phyloP scores from a whole-genome alignment of 2,329 filamentous ascomycete species.

The Hypoxylon sp. region DNA sequence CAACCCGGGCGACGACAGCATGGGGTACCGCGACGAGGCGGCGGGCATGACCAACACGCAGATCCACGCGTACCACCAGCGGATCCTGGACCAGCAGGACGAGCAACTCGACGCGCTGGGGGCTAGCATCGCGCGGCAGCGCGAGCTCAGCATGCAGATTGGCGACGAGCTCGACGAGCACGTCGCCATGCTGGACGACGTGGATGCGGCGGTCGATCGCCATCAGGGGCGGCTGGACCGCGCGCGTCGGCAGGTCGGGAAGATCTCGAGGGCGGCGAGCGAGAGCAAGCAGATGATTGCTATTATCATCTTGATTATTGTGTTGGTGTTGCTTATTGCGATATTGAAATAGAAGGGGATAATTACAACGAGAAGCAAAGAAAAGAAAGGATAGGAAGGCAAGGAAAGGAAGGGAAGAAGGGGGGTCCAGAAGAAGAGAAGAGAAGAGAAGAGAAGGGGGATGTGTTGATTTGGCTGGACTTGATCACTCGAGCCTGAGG shows the following conservation, averaged over 20 bases:
- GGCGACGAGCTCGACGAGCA: conserved; percentile 96
- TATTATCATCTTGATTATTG: conserved; percentile 85
- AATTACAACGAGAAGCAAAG: not conserved
- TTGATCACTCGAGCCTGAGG: conserved; percentile 18
- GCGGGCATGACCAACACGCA: conserved; percentile 81
- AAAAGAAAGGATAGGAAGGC: not conserved
- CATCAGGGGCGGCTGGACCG: conserved; percentile 83
- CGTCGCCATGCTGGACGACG: conserved; percentile 88
- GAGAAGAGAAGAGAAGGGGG: not conserved
- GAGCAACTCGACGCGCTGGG: conserved; percentile 91
- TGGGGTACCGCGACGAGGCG: conserved; percentile 74
- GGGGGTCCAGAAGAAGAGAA: no score
- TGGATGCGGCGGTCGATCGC: conserved; percentile 85
- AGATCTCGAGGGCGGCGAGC: conserved; percentile 79
- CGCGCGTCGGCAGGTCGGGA: conserved; percentile 79
- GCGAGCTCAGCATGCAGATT: conserved; percentile 95
- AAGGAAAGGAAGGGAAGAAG: not conserved
- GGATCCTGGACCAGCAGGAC: conserved; percentile 90
- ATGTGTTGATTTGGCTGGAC: conserved; percentile 17
- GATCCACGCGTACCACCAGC: conserved; percentile 86
- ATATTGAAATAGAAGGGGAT: conserved; percentile 74
- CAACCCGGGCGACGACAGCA: conserved; percentile 67
- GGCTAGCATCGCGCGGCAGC: conserved; percentile 87
- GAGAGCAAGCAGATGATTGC: conserved; percentile 91
- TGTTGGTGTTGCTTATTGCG: conserved; percentile 85